These are phyloP conservation scores for Lipomyces sp. DNA, from an alignment of 805 yeast genomes.

Conservation along the genomic window DNA sequence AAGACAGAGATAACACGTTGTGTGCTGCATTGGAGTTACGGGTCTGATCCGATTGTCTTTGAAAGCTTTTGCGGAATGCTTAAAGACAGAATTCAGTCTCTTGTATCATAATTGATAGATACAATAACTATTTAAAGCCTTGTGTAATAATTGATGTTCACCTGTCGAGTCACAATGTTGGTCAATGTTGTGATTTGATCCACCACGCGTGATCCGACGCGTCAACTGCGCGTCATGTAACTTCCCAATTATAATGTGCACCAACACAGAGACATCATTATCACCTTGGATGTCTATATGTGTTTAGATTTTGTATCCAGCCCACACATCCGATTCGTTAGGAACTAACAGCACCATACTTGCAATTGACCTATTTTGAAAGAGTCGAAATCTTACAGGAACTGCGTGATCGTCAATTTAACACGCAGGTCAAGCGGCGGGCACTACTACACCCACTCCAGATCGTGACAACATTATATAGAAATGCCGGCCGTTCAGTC, in stretches of 20 bases:
- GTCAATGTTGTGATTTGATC: background rate
- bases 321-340: background rate
- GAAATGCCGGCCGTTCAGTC: conserved; percentile 11
- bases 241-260: background rate
- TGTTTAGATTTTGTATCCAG: background rate
- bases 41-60: conserved; percentile 17
- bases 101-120: background rate
- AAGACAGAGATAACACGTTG: background rate
- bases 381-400: background rate
- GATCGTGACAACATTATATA: background rate
- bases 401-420: background rate
- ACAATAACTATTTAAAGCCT: background rate
- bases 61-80: conserved; percentile 34
- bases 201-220: background rate
- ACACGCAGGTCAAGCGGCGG: background rate
- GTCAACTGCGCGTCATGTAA: background rate
- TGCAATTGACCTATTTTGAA: background rate
- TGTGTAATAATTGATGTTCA: background rate
- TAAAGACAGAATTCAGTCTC: background rate
- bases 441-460: background rate
- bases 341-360: background rate
- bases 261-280: background rate
- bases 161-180: background rate
- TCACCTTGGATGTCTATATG: background rate
- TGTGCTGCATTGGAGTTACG: conserved; percentile 23